A percentile compares a stretch with the other conserved stretches of the same genome.
These are phyloP conservation scores for Dioszegia crocea DNA, from an alignment of 768 basidiomycete species.

Conservation along the genomic window DNA sequence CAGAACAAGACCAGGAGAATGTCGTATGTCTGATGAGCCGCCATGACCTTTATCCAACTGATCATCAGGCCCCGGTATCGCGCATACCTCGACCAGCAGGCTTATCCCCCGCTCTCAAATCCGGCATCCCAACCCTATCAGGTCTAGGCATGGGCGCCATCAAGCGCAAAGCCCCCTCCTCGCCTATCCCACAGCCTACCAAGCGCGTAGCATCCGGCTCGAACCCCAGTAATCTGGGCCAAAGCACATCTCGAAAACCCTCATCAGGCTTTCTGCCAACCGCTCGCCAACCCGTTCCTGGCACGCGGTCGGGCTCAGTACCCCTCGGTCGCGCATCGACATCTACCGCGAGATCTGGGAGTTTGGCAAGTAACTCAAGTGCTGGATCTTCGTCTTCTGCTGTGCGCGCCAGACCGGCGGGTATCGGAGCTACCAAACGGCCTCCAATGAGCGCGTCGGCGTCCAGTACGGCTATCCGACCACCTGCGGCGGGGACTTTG, in stretches of 20 bases:
- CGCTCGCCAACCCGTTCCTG: conserved; percentile 11
- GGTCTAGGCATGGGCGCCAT: conserved; percentile 21
- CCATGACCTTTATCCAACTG: background rate
- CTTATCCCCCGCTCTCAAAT: conserved; percentile 26
- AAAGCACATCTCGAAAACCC: conserved; percentile 9
- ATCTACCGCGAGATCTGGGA: conserved; percentile 15
- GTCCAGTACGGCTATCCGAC: conserved; percentile 5
- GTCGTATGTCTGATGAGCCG: no score
- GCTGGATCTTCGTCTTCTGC: background rate
- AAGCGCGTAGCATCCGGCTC: background rate
- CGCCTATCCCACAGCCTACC: conserved; percentile 15
- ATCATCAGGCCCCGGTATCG: conserved; percentile 23
- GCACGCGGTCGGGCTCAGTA: background rate
- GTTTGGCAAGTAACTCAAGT: conserved; percentile 12
- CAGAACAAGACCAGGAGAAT: conserved; percentile 31
- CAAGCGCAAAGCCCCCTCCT: conserved; percentile 38
- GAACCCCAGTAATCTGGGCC: background rate
- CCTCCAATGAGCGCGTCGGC: conserved; percentile 20
- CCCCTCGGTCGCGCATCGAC: conserved; percentile 7
- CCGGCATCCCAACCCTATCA: conserved; percentile 29
- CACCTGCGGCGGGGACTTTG: conserved; percentile 2
- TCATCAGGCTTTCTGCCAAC: conserved; percentile 30
- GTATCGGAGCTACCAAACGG: conserved; percentile 12
- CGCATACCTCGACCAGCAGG: conserved; percentile 30
- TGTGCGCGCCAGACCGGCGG: background rate